Evolutionary conservation across 1,284 basidiomycete genomes (phyloP).

Genomic region (Marasmius fiardii): DNA sequence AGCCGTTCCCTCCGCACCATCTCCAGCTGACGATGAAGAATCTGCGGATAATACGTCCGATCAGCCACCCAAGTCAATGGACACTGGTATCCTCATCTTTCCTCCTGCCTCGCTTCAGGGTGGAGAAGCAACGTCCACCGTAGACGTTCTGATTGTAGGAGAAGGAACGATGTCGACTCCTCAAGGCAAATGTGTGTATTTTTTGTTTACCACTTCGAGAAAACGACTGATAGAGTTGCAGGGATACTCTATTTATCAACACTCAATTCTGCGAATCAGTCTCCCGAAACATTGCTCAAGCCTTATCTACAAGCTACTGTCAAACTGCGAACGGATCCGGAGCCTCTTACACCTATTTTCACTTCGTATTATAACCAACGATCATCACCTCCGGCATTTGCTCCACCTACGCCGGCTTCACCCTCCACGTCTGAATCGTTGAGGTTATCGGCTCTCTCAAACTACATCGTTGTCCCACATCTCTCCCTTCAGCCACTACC

Average conservation of each 20-base stretch:
- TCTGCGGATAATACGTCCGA: slow-evolving; percentile 18
- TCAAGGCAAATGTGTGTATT: slow-evolving; percentile 69
- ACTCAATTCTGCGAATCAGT: slow-evolving; percentile 30
- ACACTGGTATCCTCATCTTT: slow-evolving; percentile 79
- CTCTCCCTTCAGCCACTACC: slow-evolving; percentile 40
- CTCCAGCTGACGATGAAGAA: slow-evolving; percentile 17
- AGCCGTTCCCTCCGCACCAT: slow-evolving; percentile 20
- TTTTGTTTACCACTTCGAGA: background rate
- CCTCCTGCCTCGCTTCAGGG: slow-evolving; percentile 62
- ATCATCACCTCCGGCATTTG: slow-evolving; percentile 1
- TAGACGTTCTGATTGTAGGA: slow-evolving; percentile 75
- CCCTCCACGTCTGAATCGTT: slow-evolving; percentile 12
- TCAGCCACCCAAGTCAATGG: slow-evolving; percentile 33
- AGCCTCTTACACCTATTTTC: slow-evolving; percentile 41
- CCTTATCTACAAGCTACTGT: slow-evolving; percentile 57
- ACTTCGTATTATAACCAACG: slow-evolving; percentile 54
- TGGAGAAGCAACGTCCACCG: slow-evolving; percentile 48
- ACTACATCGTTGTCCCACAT: slow-evolving; percentile 37
- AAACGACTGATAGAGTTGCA: slow-evolving; percentile 21
- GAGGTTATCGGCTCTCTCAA: background rate
- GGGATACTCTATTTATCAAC: slow-evolving; percentile 63
- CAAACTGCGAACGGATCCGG: slow-evolving; percentile 20
- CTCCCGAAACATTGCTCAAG: slow-evolving; percentile 45
- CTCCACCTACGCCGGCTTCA: slow-evolving; percentile 9
- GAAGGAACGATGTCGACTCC: slow-evolving; percentile 86